A percentile compares a stretch with the other conserved stretches of the same genome.
phyloP scores from a whole-genome alignment of 1,284 basidiomycete genomes.

The Cerrena zonata region DNA sequence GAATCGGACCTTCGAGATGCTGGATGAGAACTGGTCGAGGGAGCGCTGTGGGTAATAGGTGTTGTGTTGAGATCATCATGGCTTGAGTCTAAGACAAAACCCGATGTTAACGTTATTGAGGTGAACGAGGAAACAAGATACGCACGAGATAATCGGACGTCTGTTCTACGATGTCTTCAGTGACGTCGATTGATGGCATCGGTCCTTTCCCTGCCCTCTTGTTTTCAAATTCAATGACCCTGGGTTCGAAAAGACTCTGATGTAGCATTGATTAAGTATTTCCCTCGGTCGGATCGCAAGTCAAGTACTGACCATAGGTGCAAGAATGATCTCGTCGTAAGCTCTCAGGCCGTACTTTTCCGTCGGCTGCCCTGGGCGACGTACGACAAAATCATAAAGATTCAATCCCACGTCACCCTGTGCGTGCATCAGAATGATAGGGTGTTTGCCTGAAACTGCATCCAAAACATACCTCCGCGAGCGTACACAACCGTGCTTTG shows the following conservation, averaged over 20 bases:
- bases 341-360: conserved; percentile 86
- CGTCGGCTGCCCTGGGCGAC: conserved; percentile 70
- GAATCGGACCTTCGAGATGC: conserved; percentile 19
- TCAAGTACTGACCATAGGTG: conserved; percentile 70
- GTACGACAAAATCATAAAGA: conserved; percentile 83
- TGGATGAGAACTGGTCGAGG: conserved; percentile 12
- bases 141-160: conserved; percentile 58
- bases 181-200: conserved; percentile 49
- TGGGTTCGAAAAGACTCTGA: conserved; percentile 88
- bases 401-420: conserved; percentile 84
- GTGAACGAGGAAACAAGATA: conserved; percentile 8
- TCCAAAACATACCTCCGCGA: conserved; percentile 65
- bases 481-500: conserved; percentile 76
- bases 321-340: conserved; percentile 94
- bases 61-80: conserved; percentile 82
- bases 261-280: conserved; percentile 1
- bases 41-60: conserved; percentile 52
- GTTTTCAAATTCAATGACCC: conserved; percentile 82
- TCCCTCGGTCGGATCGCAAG: not conserved
- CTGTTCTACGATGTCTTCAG: conserved; percentile 69
- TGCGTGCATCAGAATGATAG: not conserved
- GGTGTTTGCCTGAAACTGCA: not conserved
- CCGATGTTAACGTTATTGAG: not conserved
- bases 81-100: conserved; percentile 56
- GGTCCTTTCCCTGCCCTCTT: conserved; percentile 55